Percentiles rank a stretch among this genome's conserved stretches.
phyloP scores from a whole-genome alignment of 192 early-diverging fungal species.

The Rhizophagus sp. region DNA sequence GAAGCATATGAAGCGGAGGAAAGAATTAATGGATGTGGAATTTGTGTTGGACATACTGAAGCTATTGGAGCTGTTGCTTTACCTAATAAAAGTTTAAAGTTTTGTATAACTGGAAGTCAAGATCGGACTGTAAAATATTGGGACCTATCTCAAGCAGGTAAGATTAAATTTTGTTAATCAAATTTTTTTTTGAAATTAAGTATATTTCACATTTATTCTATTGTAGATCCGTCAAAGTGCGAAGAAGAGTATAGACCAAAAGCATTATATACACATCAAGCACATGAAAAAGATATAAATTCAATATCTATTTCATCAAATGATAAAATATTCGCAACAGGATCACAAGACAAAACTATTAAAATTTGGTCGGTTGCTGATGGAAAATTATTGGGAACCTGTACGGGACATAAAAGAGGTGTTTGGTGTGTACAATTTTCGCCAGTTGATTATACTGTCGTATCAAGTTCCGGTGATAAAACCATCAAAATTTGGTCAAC shows the following conservation, averaged over 20 bases:
- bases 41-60: conserved; percentile 88
- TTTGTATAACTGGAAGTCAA: conserved; percentile 85
- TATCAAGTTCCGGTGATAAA: conserved; percentile 90
- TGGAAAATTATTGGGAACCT: conserved; percentile 75
- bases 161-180: not conserved
- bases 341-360: conserved; percentile 92
- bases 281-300: conserved; percentile 98
- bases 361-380: conserved; percentile 89
- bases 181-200: not conserved
- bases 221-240: not conserved
- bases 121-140: conserved; percentile 97
- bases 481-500: conserved; percentile 95
- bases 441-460: conserved; percentile 93
- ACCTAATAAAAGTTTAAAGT: conserved; percentile 61
- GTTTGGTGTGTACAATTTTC: conserved; percentile 94
- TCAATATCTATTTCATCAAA: conserved; percentile 87
- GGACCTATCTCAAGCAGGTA: conserved; percentile 69
- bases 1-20: conserved; percentile 52
- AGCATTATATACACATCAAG: conserved; percentile 85
- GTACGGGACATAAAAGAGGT: conserved; percentile 92
- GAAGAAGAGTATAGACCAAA: conserved; percentile 45
- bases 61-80: conserved; percentile 88
- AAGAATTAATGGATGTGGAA: conserved; percentile 66
- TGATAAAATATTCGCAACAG: conserved; percentile 90
- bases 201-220: not conserved